A percentile compares a stretch with the other conserved stretches of the same genome.
phyloP scores from a whole-genome alignment of 148 eudicot genomes.

The Chenopodium formosanum region DNA sequence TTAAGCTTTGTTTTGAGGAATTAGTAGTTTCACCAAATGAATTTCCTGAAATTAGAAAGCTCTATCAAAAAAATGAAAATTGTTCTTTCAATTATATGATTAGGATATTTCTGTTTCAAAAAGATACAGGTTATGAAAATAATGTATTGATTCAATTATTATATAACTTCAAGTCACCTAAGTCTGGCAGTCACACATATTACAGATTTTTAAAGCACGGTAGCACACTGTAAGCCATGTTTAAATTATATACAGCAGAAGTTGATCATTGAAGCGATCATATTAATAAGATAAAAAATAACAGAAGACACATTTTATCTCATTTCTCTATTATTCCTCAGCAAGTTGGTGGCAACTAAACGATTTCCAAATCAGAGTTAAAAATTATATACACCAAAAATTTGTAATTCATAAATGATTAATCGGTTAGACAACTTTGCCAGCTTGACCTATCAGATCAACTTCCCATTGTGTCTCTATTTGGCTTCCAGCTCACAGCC shows the following conservation, averaged over 20 bases:
- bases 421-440: background rate
- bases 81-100: slow-evolving; percentile 14
- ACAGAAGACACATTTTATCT: background rate
- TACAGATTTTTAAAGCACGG: background rate
- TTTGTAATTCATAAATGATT: background rate
- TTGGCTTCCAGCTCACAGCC: slow-evolving; percentile 4
- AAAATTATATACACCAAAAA: background rate
- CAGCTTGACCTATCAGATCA: slow-evolving; percentile 10
- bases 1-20: slow-evolving; percentile 77
- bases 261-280: background rate
- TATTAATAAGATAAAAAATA: background rate
- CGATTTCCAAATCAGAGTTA: background rate
- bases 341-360: background rate
- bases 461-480: background rate
- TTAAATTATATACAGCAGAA: background rate
- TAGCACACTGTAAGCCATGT: slow-evolving; percentile 6
- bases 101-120: slow-evolving; percentile 12
- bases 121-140: slow-evolving; percentile 1
- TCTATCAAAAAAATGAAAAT: slow-evolving; percentile 41
- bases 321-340: background rate
- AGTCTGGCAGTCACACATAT: background rate
- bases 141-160: background rate
- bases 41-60: slow-evolving; percentile 72
- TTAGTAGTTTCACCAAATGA: slow-evolving; percentile 71
- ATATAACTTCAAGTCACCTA: slow-evolving; percentile 10